Conservation (phyloP, 257 asterid genomes). For the Petunia axillaris region DNA sequence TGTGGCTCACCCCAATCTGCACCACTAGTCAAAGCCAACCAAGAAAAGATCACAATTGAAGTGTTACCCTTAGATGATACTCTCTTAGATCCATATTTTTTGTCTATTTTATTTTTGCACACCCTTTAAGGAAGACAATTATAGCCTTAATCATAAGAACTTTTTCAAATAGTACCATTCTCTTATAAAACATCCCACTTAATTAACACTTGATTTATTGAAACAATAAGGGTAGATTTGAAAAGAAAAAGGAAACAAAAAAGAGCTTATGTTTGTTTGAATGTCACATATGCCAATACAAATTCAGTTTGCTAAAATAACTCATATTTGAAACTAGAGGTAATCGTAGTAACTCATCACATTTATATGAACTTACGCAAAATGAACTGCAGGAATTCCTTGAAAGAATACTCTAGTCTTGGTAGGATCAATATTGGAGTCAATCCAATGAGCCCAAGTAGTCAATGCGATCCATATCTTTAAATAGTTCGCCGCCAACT, state of each 20-base stretch:
- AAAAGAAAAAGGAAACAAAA: not conserved
- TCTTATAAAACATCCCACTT: not conserved
- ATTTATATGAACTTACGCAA: slow-evolving; percentile 39
- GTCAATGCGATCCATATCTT: slow-evolving; percentile 63
- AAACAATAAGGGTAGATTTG: not conserved
- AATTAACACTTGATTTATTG: not conserved
- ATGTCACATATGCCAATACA: not conserved
- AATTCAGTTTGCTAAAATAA: not conserved
- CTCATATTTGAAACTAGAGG: not conserved
- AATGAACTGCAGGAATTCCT: slow-evolving; percentile 66
- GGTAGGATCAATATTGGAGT: slow-evolving; percentile 53
- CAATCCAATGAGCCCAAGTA: slow-evolving; percentile 78
- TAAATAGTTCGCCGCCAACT: slow-evolving; percentile 41
- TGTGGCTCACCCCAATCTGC: slow-evolving; percentile 53
- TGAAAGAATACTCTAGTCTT: slow-evolving; percentile 65
- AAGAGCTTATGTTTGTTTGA: no score
- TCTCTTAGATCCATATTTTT: not conserved
- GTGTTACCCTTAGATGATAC: not conserved
- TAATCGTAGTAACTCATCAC: not conserved
- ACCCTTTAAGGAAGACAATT: not conserved
- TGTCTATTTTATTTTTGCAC: not conserved
- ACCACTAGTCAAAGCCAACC: slow-evolving; percentile 44
- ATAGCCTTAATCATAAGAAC: not conserved
- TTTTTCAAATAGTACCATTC: no score
- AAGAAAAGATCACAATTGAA: not conserved